Conservation (phyloP, 768 basidiomycete genomes). For the Lentinula aciculospora region DNA sequence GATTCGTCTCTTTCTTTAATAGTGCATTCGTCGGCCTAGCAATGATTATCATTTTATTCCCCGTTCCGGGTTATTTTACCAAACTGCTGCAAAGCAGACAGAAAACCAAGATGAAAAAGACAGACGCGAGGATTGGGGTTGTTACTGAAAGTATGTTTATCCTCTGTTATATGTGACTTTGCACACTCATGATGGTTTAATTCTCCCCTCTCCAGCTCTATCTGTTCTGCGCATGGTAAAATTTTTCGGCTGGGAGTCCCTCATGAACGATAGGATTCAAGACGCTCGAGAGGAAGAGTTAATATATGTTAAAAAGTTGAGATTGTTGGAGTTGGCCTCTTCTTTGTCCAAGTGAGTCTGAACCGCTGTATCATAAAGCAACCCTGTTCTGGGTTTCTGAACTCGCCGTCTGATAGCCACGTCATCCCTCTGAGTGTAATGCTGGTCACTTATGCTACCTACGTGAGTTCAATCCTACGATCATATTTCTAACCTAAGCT, state of each 20-base stretch:
- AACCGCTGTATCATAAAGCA: too few relatives aligned
- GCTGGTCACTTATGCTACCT: slow-evolving; percentile 53
- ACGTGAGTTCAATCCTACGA: neutral
- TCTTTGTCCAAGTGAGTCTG: slow-evolving; percentile 34
- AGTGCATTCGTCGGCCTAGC: slow-evolving; percentile 56
- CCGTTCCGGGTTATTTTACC: slow-evolving; percentile 52
- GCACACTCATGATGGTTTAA: slow-evolving; percentile 5
- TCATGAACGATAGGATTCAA: slow-evolving; percentile 45
- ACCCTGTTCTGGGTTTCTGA: too few relatives aligned
- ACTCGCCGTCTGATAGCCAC: slow-evolving; percentile 39
- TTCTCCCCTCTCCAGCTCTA: slow-evolving; percentile 34
- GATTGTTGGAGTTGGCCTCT: slow-evolving; percentile 43
- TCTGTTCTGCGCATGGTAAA: slow-evolving; percentile 66
- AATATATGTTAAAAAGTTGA: slow-evolving; percentile 41
- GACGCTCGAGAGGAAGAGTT: slow-evolving; percentile 61
- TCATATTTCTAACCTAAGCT: neutral
- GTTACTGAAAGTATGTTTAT: slow-evolving; percentile 50
- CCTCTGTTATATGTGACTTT: neutral
- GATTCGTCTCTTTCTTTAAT: slow-evolving; percentile 1
- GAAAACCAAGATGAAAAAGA: slow-evolving; percentile 44
- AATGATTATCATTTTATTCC: slow-evolving; percentile 44
- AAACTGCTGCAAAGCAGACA: slow-evolving; percentile 44
- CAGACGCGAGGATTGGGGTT: slow-evolving; percentile 54
- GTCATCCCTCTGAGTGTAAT: slow-evolving; percentile 60
- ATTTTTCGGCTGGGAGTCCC: slow-evolving; percentile 63